Evolutionary conservation across 345 rosid species (phyloP), one percentile per base, ranked within the genome.

Genomic region (Bruguiera gymnorhiza): DNA sequence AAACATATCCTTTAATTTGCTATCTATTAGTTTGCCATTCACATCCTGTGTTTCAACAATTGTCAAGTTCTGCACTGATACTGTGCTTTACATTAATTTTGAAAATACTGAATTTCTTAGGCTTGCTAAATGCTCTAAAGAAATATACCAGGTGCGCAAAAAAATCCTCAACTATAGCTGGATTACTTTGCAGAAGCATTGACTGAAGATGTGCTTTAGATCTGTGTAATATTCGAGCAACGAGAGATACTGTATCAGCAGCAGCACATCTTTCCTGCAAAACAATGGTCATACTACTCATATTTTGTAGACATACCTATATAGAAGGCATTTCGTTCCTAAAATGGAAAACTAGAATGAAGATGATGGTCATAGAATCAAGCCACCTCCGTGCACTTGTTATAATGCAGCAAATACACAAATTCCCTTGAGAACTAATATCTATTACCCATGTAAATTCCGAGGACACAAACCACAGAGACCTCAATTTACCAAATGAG

Each of bases 261-360:
- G 80, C 99, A 8, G 89, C 83, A 81, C 99, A 96, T 80, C 99
- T 89, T 85, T 96, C 99, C 99, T 96, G 90, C 79, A 82, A 82
- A 34, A 73, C 30, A 70, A 83, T 68, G 24, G 68, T 65, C 72
- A 60, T 50, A 70, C 75, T 54, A 72, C 58, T 43, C 50, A 43
- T 56, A 56, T 27, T 72, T 72, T 26, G 52, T 30, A 34, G 37
- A 52, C 16, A 60, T 30, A 52, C 23, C 6, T 2, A 72, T 18
- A 29, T 3, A 15, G 31, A 6, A 60, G 13, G 29, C 54, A 2
- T 18, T 39, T 39, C 18, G 7, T 23, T 19, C n/a, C 56, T 27
- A n/a, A 60, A 36, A 18, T 59, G 20, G 36, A 65, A 29, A 32
- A n/a, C 43, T 48, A 68, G 31, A 31, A 6, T 26, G 19, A 43